Evolutionary conservation across 129 eudicot species (phyloP), one percentile per base, ranked within the genome.

Genomic region (Solidago caesia): DNA sequence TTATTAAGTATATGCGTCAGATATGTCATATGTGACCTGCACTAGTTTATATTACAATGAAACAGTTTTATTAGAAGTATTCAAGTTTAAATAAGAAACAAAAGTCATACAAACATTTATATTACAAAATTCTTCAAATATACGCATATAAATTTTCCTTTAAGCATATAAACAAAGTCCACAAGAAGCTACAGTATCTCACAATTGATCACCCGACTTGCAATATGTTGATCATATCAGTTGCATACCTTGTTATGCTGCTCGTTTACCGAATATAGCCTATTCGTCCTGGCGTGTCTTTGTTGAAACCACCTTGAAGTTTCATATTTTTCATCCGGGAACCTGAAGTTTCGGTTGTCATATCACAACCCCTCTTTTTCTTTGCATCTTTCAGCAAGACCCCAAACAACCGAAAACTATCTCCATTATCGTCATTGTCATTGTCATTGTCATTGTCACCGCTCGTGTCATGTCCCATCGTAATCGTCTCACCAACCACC

Each of bases 321-420:
- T 82, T 89, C 80, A 87, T 64, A 42, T 76, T 81, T 72, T 92
- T 89, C 67, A 67, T 60, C 4, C 61, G 67, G 2, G 8, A 67
- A 78, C 81, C 89, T 10, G 8, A 8, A 25, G 72, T 75, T 48
- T 84, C 85, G 7, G 16, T 45, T 53, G 70, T 71, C 7, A 73
- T 85, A 71, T 73, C 70, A 3, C 81, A 69, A 51, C 79, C 84
- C 88, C 96, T 85, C 74, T 86, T 86, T 71, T 80, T 87, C 53
- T 82, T 75, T 43, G 57, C 84, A 12, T 78, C 83, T 84, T 84
- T 86, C 90, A 89, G 45, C 83, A 76, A 48, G 72, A 92, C 96
- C 66, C 98, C 96, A 75, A 92, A 92, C 81, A 92, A 74, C 44
- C 85, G 83, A 70, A 86, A 63, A 79, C 87, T 70, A n/a, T 76